Evolutionary conservation across 768 basidiomycete genomes (phyloP).

Genomic region (Rubroboletus satanas): DNA sequence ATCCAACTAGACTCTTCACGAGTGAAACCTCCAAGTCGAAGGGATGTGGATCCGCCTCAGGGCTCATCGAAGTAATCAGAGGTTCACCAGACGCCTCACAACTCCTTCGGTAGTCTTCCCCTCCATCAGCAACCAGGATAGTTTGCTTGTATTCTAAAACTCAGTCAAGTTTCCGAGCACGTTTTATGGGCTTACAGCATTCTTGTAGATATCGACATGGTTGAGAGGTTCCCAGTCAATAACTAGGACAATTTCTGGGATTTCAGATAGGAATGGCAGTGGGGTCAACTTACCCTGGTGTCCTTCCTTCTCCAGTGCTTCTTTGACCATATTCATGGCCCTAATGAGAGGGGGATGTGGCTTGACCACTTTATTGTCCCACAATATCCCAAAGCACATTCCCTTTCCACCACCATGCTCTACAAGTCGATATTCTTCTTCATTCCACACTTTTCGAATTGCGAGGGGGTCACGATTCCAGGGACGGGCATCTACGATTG

Average conservation of each 20-base stretch:
- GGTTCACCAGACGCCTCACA: slow-evolving; percentile 44
- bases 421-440: slow-evolving; percentile 51
- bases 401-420: slow-evolving; percentile 55
- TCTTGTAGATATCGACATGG: slow-evolving; percentile 37
- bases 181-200: slow-evolving; percentile 18
- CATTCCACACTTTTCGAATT: slow-evolving; percentile 56
- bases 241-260: slow-evolving; percentile 23
- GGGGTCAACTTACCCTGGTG: slow-evolving; percentile 49
- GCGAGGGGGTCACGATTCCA: slow-evolving; percentile 66
- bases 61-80: slow-evolving; percentile 36
- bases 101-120: slow-evolving; percentile 33
- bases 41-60: slow-evolving; percentile 29
- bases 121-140: slow-evolving; percentile 41
- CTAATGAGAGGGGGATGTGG: slow-evolving; percentile 67
- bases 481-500: slow-evolving; percentile 37
- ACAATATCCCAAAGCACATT: slow-evolving; percentile 60
- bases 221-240: slow-evolving; percentile 67
- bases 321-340: slow-evolving; percentile 55
- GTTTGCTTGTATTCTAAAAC: slow-evolving; percentile 25
- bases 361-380: slow-evolving; percentile 56
- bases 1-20: slow-evolving; percentile 43
- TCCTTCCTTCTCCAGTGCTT: slow-evolving; percentile 58
- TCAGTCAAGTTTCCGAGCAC: not conserved
- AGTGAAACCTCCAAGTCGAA: slow-evolving; percentile 44
- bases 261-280: not conserved